A percentile compares a stretch with the other conserved stretches of the same genome.
Evolutionary conservation across 345 rosid genomes (phyloP).

Genomic region (Euphorbia pulcherrima): DNA sequence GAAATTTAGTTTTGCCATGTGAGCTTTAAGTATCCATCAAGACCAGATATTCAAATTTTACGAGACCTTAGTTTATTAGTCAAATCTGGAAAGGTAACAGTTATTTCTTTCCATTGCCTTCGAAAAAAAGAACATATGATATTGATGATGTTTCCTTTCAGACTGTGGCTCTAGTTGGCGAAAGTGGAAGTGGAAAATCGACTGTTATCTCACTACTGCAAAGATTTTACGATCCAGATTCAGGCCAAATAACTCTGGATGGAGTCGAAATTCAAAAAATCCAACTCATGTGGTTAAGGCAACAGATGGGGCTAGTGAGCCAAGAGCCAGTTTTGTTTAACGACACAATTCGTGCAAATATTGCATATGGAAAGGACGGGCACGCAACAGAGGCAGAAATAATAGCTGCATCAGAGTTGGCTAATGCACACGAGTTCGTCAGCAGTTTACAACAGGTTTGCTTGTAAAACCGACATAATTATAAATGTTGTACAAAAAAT

Average conservation of each 20-base stretch:
- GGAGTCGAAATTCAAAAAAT: conserved; percentile 59
- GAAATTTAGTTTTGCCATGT: conserved; percentile 62
- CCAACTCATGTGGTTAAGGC: conserved; percentile 68
- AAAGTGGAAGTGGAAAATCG: conserved; percentile 85
- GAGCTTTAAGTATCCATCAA: conserved; percentile 65
- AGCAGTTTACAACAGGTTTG: conserved; percentile 73
- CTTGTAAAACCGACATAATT: background rate
- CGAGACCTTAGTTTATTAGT: conserved; percentile 59
- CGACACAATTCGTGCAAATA: conserved; percentile 69
- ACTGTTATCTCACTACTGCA: conserved; percentile 65
- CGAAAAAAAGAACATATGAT: background rate
- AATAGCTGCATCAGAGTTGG: conserved; percentile 56
- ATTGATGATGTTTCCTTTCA: conserved; percentile 22
- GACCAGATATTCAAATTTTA: conserved; percentile 71
- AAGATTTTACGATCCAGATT: conserved; percentile 73
- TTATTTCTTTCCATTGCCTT: background rate
- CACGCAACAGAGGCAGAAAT: conserved; percentile 65
- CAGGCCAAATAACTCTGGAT: conserved; percentile 67
- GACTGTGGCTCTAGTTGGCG: conserved; percentile 85
- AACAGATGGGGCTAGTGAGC: conserved; percentile 74
- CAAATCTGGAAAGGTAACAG: conserved; percentile 64
- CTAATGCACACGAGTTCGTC: conserved; percentile 80
- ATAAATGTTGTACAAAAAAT: no score
- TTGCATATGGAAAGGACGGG: conserved; percentile 75
- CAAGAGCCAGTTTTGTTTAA: conserved; percentile 75